Base-by-base conservation (phyloP, 306 rosid species). In the Vicia faba region DNA sequence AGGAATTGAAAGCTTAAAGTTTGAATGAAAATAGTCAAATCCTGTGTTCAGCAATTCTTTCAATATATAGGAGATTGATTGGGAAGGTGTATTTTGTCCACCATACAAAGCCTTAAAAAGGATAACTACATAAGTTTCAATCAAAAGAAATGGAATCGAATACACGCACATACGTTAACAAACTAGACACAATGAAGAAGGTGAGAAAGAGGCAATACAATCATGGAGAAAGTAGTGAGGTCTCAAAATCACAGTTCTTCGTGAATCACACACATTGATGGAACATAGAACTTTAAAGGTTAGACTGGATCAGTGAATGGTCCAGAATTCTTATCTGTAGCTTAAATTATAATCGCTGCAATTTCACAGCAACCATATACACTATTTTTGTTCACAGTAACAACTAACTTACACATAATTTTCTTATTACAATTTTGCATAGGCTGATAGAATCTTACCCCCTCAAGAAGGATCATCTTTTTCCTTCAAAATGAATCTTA, bases 151-250 rank as follows among this genome's bases (percentile, higher is more conserved):
- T 11, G 46, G 40, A 49, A 39, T 39, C 43, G 41, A 68, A 38
- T 72, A 55, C 61, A 70, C 55, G 20, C 71, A 75, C 51, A 51
- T 33, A 12, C 51, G n/a, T n/a, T 45, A 65, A 61, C 72, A 75
- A 54, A 72, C 19, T 28, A 13, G 55, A 39, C 44, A 63, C 23
- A 67, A 13, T 36, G 25, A 23, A 23, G 14, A 33, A 55, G 29
- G 53, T 36, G 33, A 41, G 35, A 59, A 33, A 10, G 14, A 25
- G 35, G 48, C 51, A 58, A 43, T 46, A 69, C 16, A 33, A 41
- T 31, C 63, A 76, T 19, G 31, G 64, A 58, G n/a, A n/a, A n/a
- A n/a, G n/a, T n/a, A n/a, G n/a, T n/a, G n/a, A n/a, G n/a, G n/a
- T n/a, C n/a, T n/a, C n/a, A n/a, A n/a, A n/a, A n/a, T n/a, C n/a